These are phyloP conservation scores for Triadica sebifera DNA, from an alignment of 345 rosid genomes.

Conservation along the genomic window DNA sequence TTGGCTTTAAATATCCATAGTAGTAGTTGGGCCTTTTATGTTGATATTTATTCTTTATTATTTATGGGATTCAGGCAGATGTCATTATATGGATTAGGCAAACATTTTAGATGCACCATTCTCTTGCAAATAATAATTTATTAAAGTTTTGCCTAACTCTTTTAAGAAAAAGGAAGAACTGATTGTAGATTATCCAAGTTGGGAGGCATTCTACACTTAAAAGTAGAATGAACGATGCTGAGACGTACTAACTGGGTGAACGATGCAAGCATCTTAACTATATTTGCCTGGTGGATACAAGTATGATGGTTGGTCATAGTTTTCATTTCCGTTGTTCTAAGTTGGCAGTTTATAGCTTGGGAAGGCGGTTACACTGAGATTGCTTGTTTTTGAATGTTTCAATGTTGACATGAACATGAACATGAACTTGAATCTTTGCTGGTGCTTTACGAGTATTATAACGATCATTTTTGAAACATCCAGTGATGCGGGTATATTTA, in stretches of 20 bases:
- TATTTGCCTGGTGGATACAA: neutral
- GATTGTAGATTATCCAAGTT: neutral
- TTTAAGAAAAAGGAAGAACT: neutral
- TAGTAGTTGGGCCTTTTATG: neutral
- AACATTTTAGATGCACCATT: neutral
- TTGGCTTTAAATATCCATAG: neutral
- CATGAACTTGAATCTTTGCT: too few species aligned
- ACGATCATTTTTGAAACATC: too few species aligned
- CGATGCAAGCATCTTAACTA: neutral
- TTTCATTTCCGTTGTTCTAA: neutral
- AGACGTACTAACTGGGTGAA: neutral
- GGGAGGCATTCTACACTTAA: too few species aligned
- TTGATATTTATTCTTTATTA: conserved; percentile 17
- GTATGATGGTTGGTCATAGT: neutral
- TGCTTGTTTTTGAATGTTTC: neutral
- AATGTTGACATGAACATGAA: too few species aligned
- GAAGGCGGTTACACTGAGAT: too few species aligned
- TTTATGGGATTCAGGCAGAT: neutral
- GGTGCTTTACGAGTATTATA: too few species aligned
- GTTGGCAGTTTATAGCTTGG: neutral
- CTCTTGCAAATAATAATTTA: neutral
- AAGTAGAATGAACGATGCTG: neutral
- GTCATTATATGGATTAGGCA: neutral
- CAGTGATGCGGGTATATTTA: too few species aligned
- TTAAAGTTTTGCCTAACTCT: neutral